phyloP scores from a whole-genome alignment of 2,329 filamentous ascomycete genomes.

The Rasamsonia emersonii region DNA sequence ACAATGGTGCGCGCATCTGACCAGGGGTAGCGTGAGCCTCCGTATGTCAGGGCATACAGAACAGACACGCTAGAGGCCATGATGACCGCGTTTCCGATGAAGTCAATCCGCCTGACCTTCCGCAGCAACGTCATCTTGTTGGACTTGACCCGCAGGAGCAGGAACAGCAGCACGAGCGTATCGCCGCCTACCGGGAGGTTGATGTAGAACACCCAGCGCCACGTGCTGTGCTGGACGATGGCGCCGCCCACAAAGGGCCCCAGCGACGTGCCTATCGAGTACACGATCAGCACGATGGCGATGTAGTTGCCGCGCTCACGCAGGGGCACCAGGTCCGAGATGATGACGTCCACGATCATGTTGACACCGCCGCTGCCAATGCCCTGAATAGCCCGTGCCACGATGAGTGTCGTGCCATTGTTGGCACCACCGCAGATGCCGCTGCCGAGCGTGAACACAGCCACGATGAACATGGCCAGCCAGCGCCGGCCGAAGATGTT shows the following conservation, averaged over 20 bases:
- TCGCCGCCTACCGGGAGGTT: conserved; percentile 19
- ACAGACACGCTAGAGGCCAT: conserved; percentile 18
- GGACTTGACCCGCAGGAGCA: conserved; percentile 16
- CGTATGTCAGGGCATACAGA: conserved; percentile 24
- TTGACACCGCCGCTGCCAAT: conserved; percentile 39
- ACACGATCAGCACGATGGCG: conserved; percentile 14
- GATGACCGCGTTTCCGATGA: conserved; percentile 20
- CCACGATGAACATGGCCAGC: conserved; percentile 33
- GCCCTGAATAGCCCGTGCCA: conserved; percentile 49
- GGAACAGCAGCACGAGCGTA: conserved; percentile 14
- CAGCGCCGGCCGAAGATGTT: conserved; percentile 47
- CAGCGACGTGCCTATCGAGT: conserved; percentile 33
- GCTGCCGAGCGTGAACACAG: conserved; percentile 45
- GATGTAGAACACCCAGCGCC: conserved; percentile 27
- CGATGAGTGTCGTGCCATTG: conserved; percentile 41
- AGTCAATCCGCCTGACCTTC: conserved; percentile 18
- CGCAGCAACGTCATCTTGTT: conserved; percentile 3
- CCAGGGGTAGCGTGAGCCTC: conserved; percentile 23
- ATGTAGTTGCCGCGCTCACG: conserved; percentile 22
- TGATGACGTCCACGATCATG: conserved; percentile 35
- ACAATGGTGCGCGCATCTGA: conserved; percentile 19
- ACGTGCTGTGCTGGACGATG: conserved; percentile 15
- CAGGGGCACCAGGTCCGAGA: conserved; percentile 40
- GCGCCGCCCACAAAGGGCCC: conserved; percentile 37
- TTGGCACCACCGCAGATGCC: conserved; percentile 43